Conservation (phyloP, 768 basidiomycete species). For the Gymnopilus dilepis region DNA sequence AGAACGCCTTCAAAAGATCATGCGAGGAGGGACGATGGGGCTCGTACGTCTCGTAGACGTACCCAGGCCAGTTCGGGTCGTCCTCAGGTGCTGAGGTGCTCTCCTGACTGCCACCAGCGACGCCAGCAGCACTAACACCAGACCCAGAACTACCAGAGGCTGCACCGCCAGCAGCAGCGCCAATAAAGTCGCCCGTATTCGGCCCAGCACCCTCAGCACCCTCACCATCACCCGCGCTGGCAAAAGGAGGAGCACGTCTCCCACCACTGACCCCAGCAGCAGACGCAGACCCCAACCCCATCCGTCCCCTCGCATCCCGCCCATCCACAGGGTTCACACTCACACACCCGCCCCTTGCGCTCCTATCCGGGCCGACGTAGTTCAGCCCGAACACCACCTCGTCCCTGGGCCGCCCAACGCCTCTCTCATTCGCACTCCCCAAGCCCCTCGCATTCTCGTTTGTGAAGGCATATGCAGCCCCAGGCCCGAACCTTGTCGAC, state of each 20-base stretch:
- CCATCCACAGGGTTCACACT: background rate
- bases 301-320: background rate
- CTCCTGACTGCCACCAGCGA: background rate
- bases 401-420: constrained; percentile 7
- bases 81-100: too few relatives aligned
- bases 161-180: too few relatives aligned
- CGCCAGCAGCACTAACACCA: too few relatives aligned
- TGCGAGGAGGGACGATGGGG: constrained; percentile 46
- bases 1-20: constrained; percentile 23
- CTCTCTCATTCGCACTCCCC: background rate
- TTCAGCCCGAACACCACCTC: constrained; percentile 13
- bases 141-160: too few relatives aligned
- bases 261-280: too few relatives aligned
- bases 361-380: background rate
- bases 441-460: too few relatives aligned
- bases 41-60: constrained; percentile 48
- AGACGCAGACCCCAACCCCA: background rate
- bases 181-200: too few relatives aligned
- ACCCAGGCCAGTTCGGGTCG: background rate
- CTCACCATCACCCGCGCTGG: background rate
- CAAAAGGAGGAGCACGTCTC: too few relatives aligned
- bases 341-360: constrained; percentile 2
- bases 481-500: too few relatives aligned
- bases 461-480: too few relatives aligned
- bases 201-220: background rate